phyloP scores from a whole-genome alignment of 345 rosid species.

The Arabidopsis suecica region DNA sequence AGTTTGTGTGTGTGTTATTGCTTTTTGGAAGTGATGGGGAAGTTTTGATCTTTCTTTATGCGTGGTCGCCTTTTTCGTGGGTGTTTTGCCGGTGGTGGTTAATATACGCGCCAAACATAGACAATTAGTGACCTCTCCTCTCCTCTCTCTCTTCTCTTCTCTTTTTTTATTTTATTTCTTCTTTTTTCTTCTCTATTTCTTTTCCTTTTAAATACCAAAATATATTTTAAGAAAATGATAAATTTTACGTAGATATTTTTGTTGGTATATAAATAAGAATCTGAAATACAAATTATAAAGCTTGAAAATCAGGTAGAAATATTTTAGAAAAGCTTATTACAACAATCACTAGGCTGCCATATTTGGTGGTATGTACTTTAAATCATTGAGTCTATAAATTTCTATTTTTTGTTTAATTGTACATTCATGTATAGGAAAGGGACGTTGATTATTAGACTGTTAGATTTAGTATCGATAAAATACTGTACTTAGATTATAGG shows the following conservation, averaged over 20 bases:
- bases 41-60: slow-evolving; percentile 53
- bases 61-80: slow-evolving; percentile 45
- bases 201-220: too few species aligned
- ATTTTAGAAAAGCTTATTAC: neutral
- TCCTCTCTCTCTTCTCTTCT: neutral
- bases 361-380: slow-evolving; percentile 25
- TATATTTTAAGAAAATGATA: neutral
- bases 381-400: slow-evolving; percentile 32
- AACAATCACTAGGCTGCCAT: slow-evolving; percentile 1
- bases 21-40: slow-evolving; percentile 53
- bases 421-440: slow-evolving; percentile 11
- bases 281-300: neutral
- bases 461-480: neutral
- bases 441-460: slow-evolving; percentile 16
- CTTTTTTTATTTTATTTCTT: neutral
- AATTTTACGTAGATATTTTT: neutral
- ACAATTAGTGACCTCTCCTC: slow-evolving; percentile 11
- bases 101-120: slow-evolving; percentile 71
- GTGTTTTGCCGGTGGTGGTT: slow-evolving; percentile 52
- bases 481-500: slow-evolving; percentile 9
- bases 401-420: slow-evolving; percentile 33
- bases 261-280: neutral
- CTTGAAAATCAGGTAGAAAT: neutral
- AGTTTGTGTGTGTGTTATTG: neutral
- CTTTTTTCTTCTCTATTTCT: neutral